phyloP scores from a whole-genome alignment of 1,284 basidiomycete genomes.

The Tetrapyrgos nigripes region DNA sequence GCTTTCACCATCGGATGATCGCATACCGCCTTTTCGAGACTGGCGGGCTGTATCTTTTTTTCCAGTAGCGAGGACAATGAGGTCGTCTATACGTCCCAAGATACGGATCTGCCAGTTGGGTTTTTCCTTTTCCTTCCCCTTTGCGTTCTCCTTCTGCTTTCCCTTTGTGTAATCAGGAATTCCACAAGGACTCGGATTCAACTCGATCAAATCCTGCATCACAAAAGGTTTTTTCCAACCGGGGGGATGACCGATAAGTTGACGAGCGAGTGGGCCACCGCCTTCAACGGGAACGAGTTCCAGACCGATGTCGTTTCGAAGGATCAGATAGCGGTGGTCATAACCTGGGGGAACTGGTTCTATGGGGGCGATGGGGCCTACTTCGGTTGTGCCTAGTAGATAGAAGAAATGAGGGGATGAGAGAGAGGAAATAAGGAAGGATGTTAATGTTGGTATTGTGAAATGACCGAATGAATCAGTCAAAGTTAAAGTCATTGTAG shows the following conservation, averaged over 20 bases:
- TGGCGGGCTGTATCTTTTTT: slow-evolving; percentile 43
- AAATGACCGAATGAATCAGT: too few relatives aligned
- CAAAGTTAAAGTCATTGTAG: neutral
- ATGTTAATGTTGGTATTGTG: too few relatives aligned
- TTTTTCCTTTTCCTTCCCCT: too few relatives aligned
- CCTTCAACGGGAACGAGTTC: slow-evolving; percentile 28
- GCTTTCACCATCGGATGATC: slow-evolving; percentile 43
- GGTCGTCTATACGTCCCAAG: slow-evolving; percentile 41
- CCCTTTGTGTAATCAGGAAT: too few relatives aligned
- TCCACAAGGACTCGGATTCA: too few relatives aligned
- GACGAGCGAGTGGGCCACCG: slow-evolving; percentile 28
- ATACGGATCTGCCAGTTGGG: slow-evolving; percentile 30
- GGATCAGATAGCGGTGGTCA: slow-evolving; percentile 43
- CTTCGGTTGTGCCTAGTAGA: slow-evolving; percentile 38
- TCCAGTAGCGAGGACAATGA: slow-evolving; percentile 43
- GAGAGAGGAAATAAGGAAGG: too few relatives aligned
- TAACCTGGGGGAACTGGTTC: slow-evolving; percentile 33
- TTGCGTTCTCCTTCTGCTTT: too few relatives aligned
- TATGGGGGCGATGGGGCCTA: slow-evolving; percentile 42
- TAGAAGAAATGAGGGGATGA: neutral
- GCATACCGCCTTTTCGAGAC: slow-evolving; percentile 34
- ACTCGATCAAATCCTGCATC: slow-evolving; percentile 42
- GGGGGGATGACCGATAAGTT: slow-evolving; percentile 35
- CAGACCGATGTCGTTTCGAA: slow-evolving; percentile 38
- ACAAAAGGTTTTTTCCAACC: slow-evolving; percentile 39